Conservation (phyloP, 164 flowering plant species). For the Annona cherimola region DNA sequence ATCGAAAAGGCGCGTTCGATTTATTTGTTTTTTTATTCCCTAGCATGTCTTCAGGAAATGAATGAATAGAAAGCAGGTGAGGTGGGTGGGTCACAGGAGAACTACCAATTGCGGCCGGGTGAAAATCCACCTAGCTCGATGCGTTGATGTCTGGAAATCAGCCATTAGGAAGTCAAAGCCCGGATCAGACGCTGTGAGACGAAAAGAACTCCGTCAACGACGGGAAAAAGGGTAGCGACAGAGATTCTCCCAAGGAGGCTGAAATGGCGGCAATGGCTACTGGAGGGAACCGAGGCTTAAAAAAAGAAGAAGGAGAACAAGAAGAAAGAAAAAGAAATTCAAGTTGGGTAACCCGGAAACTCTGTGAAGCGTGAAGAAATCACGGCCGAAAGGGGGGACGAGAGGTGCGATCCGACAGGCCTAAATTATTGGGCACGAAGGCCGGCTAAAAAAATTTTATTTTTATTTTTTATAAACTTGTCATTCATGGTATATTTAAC, state of each 20-base stretch:
- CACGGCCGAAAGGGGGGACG: too few species aligned
- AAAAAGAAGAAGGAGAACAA: too few species aligned
- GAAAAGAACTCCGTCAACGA: not conserved
- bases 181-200: not conserved
- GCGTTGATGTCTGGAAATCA: constrained; percentile 85
- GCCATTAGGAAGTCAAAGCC: constrained; percentile 45
- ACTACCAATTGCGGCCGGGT: constrained; percentile 68
- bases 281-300: too few species aligned
- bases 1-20: not conserved
- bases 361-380: too few species aligned
- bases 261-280: not conserved
- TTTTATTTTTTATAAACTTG: too few species aligned
- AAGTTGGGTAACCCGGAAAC: too few species aligned
- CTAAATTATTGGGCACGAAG: too few species aligned
- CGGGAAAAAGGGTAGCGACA: not conserved
- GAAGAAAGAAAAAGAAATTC: too few species aligned
- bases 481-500: too few species aligned
- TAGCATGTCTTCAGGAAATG: not conserved
- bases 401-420: too few species aligned
- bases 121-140: constrained; percentile 86
- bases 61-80: not conserved
- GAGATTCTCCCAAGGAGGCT: not conserved
- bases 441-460: too few species aligned
- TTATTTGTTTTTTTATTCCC: not conserved
- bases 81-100: not conserved